Conservation (phyloP, 441 rosid species). For the Biscutella auriculata region DNA sequence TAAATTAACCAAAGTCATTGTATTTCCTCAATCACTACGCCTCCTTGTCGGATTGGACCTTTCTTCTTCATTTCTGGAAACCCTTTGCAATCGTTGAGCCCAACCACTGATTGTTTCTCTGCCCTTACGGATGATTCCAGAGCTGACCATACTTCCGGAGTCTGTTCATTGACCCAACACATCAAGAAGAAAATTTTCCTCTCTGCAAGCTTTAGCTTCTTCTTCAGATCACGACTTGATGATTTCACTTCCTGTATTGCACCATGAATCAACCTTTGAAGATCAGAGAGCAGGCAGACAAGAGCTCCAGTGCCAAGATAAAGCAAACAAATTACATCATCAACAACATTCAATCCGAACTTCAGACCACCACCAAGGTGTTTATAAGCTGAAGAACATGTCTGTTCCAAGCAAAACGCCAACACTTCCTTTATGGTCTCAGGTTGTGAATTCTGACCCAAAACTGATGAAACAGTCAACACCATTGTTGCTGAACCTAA, state of each 20-base stretch:
- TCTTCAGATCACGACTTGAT: slow-evolving; percentile 38
- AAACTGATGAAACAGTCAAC: slow-evolving; percentile 47
- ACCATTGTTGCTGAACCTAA: slow-evolving; percentile 47
- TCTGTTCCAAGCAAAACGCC: slow-evolving; percentile 56
- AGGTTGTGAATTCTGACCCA: slow-evolving; percentile 55
- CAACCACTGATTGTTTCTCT: slow-evolving; percentile 35
- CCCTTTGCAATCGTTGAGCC: slow-evolving; percentile 18
- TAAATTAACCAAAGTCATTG: background rate
- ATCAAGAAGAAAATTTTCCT: slow-evolving; percentile 65
- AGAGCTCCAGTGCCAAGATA: slow-evolving; percentile 47
- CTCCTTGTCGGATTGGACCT: slow-evolving; percentile 13
- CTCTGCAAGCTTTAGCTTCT: slow-evolving; percentile 56
- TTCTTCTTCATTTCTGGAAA: slow-evolving; percentile 16
- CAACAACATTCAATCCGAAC: slow-evolving; percentile 48
- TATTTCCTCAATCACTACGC: slow-evolving; percentile 25
- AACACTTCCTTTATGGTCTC: slow-evolving; percentile 52
- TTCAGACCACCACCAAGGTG: slow-evolving; percentile 68
- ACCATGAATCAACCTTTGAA: slow-evolving; percentile 49
- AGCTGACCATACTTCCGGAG: slow-evolving; percentile 46
- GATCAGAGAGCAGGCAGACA: slow-evolving; percentile 58
- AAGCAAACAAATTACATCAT: slow-evolving; percentile 42
- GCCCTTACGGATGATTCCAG: slow-evolving; percentile 41
- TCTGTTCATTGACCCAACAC: slow-evolving; percentile 89
- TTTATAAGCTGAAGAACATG: slow-evolving; percentile 62
- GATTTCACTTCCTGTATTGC: slow-evolving; percentile 38